Percentiles rank a stretch among this genome's conserved stretches.
Conservation (phyloP, 768 basidiomycete genomes). For the Termitomyces sp. region DNA sequence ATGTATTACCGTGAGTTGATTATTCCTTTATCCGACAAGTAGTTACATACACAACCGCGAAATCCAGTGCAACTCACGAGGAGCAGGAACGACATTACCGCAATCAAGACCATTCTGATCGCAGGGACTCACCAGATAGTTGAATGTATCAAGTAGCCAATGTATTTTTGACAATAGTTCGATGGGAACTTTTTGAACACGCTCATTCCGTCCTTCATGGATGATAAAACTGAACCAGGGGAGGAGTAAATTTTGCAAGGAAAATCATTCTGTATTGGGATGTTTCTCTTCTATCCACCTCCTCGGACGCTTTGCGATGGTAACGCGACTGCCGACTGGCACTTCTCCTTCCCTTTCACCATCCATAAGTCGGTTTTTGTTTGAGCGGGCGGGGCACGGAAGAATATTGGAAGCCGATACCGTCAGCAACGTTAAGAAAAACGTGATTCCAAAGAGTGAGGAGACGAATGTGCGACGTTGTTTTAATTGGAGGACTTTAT, state of each 20-base stretch:
- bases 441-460: conserved; percentile 75
- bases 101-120: conserved; percentile 24
- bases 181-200: not conserved
- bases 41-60: not conserved
- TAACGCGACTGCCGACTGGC: conserved; percentile 31
- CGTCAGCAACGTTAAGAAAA: conserved; percentile 71
- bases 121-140: conserved; percentile 18
- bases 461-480: conserved; percentile 71
- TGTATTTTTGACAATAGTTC: conserved; percentile 15
- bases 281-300: conserved; percentile 80
- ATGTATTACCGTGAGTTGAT: conserved; percentile 48
- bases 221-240: not conserved
- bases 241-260: not conserved
- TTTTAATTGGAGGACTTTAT: conserved; percentile 54
- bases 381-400: conserved; percentile 71
- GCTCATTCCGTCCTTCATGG: not conserved
- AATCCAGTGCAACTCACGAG: conserved; percentile 51
- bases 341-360: conserved; percentile 25
- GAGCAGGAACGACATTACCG: conserved; percentile 56
- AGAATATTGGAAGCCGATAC: conserved; percentile 76
- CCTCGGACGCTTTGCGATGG: conserved; percentile 54
- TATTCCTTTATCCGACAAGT: not conserved
- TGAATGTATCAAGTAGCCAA: conserved; percentile 19
- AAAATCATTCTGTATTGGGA: conserved; percentile 24
- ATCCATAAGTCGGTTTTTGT: conserved; percentile 56